These are phyloP conservation scores for Rhizodiscina lignyota DNA, from an alignment of 495 filamentous ascomycete genomes.

Conservation along the genomic window DNA sequence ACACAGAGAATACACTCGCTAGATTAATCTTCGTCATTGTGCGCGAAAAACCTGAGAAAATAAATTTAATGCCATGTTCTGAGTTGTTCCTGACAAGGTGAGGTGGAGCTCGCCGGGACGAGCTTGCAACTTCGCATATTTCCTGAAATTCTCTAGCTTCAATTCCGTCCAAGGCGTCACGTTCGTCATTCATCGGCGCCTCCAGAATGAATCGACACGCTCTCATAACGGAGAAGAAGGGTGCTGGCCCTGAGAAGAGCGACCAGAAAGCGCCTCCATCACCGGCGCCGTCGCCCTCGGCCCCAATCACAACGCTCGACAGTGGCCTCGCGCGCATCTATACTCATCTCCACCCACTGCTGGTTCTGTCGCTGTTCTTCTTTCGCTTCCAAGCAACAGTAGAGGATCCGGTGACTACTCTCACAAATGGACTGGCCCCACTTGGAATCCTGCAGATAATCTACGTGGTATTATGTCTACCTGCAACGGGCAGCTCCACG, in stretches of 20 bases:
- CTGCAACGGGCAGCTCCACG: conserved; percentile 40
- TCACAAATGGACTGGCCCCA: conserved; percentile 42
- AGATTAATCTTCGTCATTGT: too few relatives aligned
- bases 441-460: conserved; percentile 46
- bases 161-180: too few relatives aligned
- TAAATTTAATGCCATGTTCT: too few relatives aligned
- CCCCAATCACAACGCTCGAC: conserved; percentile 29
- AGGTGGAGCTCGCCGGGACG: too few relatives aligned
- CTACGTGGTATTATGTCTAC: conserved; percentile 60
- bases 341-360: conserved; percentile 44
- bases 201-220: too few relatives aligned
- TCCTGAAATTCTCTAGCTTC: too few relatives aligned
- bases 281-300: conserved; percentile 7
- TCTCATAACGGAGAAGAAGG: too few relatives aligned
- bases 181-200: too few relatives aligned
- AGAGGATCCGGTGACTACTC: conserved; percentile 47
- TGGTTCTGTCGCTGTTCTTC: conserved; percentile 44
- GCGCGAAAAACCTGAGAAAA: too few relatives aligned
- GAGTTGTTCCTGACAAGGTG: too few relatives aligned
- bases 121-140: too few relatives aligned
- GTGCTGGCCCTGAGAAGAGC: neutral
- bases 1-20: too few relatives aligned
- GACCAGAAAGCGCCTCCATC: neutral
- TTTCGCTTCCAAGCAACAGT: conserved; percentile 52
- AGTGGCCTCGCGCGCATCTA: conserved; percentile 31